Evolutionary conservation across 179 eudicot species (phyloP), one percentile per base, ranked within the genome.

Genomic region (Gypsophila paniculata): DNA sequence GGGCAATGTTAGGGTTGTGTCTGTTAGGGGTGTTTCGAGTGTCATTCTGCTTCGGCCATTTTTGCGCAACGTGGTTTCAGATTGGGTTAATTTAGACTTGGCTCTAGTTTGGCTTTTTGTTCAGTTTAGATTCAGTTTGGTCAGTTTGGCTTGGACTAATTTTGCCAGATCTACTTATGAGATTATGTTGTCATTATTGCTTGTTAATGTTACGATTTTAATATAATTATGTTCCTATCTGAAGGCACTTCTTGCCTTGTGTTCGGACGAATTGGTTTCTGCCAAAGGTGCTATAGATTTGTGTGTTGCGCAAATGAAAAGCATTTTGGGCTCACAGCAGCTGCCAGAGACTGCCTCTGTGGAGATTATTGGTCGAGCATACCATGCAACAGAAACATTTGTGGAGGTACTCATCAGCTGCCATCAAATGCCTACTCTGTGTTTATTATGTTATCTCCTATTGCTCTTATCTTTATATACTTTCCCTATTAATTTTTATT

Each of bases 301-400:
- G 83, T 92, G 98, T 77, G 84, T 87, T 67, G 82, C 81, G 78
- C 99, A 95, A 83, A 95, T 95, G 98, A 86, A 83, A 78, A 80
- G 74, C 72, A 81, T 88, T 42, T 82, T 95, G 74, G 86, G 90
- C 77, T 88, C 91, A 72, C 86, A 86, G 73, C 93, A 95, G 62
- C 78, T 95, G 77, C 98, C 96, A 34, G 88, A 83, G 71, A 82
- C 79, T 84, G 96, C 99, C 71, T 87, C 93, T 51, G 90, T 90
- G 90, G 99, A 95, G 83, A 85, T 75, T 9, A 86, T 95, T 79
- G 99, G 98, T 25, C 85, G 89, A 77, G 99, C 96, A 76, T 90
- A 90, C 85, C 96, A 85, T 79, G 99, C 98, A 22, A 95, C 96
- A 46, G 99, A 95, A 80, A 85, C 95, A 78, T 89, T 92, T 83